These are phyloP conservation scores for Tetraselmis striata DNA, from an alignment of 139 green algal species.

Conservation along the genomic window DNA sequence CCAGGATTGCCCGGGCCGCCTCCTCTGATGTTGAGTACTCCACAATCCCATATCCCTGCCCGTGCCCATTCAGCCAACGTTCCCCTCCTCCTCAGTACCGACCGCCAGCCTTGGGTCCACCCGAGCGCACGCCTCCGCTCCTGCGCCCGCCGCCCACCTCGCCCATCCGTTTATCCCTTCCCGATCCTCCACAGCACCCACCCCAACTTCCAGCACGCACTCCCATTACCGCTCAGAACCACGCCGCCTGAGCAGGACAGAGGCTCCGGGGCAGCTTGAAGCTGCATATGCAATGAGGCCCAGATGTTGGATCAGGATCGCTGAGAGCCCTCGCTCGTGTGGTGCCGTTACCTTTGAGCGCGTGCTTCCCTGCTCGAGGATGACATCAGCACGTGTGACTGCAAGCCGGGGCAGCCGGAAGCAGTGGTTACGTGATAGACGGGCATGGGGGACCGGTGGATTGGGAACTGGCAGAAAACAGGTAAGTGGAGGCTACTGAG, in stretches of 20 bases:
- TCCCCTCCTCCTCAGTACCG: too few species aligned
- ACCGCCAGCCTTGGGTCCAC: too few species aligned
- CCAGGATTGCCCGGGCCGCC: slow-evolving; percentile 53
- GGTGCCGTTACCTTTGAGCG: slow-evolving; percentile 25
- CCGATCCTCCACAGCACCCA: too few species aligned
- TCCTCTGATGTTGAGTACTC: slow-evolving; percentile 66
- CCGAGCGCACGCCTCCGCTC: too few species aligned
- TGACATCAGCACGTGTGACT: slow-evolving; percentile 32
- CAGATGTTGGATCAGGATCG: too few species aligned
- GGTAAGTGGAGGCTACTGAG: not conserved
- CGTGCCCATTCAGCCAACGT: not conserved
- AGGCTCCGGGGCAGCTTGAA: too few species aligned
- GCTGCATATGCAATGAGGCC: too few species aligned
- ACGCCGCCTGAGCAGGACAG: too few species aligned
- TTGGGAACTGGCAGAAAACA: not conserved
- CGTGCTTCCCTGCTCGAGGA: slow-evolving; percentile 19
- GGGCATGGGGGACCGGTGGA: not conserved
- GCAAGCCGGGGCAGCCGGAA: not conserved
- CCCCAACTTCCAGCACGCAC: too few species aligned
- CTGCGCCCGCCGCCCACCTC: not conserved
- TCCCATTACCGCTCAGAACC: too few species aligned
- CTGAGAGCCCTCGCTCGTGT: too few species aligned
- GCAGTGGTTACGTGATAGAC: not conserved
- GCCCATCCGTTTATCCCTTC: too few species aligned
- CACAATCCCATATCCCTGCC: slow-evolving; percentile 67